phyloP scores from a whole-genome alignment of 2,329 filamentous ascomycete species.

The Diaporthe destruens region DNA sequence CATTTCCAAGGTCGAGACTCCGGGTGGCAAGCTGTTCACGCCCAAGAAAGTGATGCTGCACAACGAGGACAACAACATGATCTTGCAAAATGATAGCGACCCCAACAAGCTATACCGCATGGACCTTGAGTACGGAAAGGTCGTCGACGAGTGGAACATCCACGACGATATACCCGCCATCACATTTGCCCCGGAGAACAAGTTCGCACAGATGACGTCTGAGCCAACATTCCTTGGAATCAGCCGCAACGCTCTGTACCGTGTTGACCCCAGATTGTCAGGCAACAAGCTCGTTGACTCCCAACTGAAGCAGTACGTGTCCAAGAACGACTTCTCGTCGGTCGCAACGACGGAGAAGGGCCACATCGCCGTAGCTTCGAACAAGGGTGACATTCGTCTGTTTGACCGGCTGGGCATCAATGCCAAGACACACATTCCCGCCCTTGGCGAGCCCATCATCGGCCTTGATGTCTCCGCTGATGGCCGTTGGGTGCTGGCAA shows the following conservation, averaged over 20 bases:
- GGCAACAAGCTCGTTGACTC: conserved; percentile 94
- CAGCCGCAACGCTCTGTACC: conserved; percentile 92
- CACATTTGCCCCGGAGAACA: conserved; percentile 94
- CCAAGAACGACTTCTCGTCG: conserved; percentile 97
- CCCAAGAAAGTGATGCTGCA: conserved; percentile 98
- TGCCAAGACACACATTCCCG: conserved; percentile 96
- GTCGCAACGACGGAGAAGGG: conserved; percentile 96
- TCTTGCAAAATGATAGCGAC: conserved; percentile 84
- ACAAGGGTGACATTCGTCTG: conserved; percentile 95
- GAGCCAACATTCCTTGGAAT: conserved; percentile 96
- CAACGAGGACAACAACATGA: conserved; percentile 88
- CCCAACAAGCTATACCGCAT: conserved; percentile 95
- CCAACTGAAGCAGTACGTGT: conserved; percentile 94
- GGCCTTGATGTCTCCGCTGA: conserved; percentile 96
- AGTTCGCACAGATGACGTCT: conserved; percentile 96
- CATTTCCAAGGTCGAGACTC: conserved; percentile 94
- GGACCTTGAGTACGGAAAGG: conserved; percentile 97
- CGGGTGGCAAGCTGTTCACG: conserved; percentile 87
- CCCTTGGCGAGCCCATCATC: conserved; percentile 93
- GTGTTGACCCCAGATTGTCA: conserved; percentile 89
- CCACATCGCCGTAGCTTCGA: conserved; percentile 95
- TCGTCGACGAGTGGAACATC: conserved; percentile 98
- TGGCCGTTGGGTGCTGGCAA: conserved; percentile 94
- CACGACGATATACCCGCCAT: conserved; percentile 95
- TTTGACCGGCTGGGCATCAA: conserved; percentile 98